These are phyloP conservation scores for Ceratobasidium sp. DNA, from an alignment of 1,284 basidiomycete genomes.

Conservation along the genomic window DNA sequence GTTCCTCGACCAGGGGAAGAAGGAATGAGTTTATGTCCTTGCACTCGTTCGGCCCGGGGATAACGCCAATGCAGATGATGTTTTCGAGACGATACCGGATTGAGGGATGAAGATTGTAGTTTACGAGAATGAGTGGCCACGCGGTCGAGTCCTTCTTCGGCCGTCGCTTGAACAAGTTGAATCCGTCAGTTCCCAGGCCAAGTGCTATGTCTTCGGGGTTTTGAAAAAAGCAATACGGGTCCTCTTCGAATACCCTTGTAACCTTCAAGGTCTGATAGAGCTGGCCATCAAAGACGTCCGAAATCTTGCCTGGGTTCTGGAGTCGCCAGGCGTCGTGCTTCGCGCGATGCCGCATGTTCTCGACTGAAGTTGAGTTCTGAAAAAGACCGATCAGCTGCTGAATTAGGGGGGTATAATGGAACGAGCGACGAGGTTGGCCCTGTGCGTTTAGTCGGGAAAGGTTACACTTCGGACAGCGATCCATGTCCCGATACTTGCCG, in stretches of 20 bases:
- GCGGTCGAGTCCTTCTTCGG: background rate
- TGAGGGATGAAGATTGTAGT: conserved; percentile 27
- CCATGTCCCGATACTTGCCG: conserved; percentile 19
- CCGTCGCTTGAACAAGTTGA: conserved; percentile 24
- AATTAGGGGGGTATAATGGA: conserved; percentile 21
- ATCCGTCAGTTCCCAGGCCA: conserved; percentile 19
- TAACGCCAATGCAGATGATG: conserved; percentile 43
- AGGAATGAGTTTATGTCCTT: conserved; percentile 46
- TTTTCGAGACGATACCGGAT: conserved; percentile 14
- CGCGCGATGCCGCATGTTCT: background rate
- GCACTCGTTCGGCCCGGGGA: conserved; percentile 42
- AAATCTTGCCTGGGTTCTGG: background rate
- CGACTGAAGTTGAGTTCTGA: background rate
- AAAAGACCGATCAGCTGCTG: conserved; percentile 10
- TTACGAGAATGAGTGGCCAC: conserved; percentile 34
- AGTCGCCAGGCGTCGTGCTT: background rate
- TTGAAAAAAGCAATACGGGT: conserved; percentile 15
- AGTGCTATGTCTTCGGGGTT: conserved; percentile 30
- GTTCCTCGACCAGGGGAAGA: conserved; percentile 42
- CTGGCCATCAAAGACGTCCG: conserved; percentile 13
- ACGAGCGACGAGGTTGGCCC: background rate
- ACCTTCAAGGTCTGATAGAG: background rate
- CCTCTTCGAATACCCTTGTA: background rate
- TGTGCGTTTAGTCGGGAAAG: background rate
- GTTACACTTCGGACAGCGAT: background rate